Conservation (phyloP, 2,329 filamentous ascomycete species). For the Trichophyton verrucosum region DNA sequence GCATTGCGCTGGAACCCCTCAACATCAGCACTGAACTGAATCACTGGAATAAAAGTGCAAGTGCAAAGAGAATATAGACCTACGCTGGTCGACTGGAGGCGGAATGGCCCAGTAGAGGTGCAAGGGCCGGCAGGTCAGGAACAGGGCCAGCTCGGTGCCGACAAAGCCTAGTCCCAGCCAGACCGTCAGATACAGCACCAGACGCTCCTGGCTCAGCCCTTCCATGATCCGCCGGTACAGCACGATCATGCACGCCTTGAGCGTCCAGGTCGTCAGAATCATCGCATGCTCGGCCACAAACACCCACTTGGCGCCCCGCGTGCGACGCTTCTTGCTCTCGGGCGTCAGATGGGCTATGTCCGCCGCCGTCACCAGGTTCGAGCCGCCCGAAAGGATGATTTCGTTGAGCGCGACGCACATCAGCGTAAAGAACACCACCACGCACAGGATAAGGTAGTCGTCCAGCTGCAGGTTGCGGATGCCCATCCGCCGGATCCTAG, state of each 20-base stretch:
- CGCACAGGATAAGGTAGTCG: constrained; percentile 45
- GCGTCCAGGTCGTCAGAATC: constrained; percentile 42
- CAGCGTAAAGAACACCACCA: constrained; percentile 44
- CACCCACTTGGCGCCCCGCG: constrained; percentile 49
- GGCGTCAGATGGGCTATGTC: constrained; percentile 37
- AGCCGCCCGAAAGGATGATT: constrained; percentile 43
- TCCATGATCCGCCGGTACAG: constrained; percentile 42
- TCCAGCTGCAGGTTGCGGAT: constrained; percentile 42
- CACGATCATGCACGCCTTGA: constrained; percentile 43
- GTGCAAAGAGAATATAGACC: neutral
- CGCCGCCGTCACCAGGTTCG: constrained; percentile 46
- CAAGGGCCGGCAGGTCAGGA: constrained; percentile 38
- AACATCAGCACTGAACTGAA: constrained; percentile 20
- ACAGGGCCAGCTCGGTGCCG: constrained; percentile 38
- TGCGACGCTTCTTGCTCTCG: constrained; percentile 30
- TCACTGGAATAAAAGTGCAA: neutral
- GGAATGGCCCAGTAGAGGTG: constrained; percentile 23
- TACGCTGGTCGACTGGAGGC: neutral
- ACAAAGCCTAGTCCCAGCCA: constrained; percentile 39
- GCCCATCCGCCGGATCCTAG: constrained; percentile 33
- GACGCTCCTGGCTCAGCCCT: constrained; percentile 24
- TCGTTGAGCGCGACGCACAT: constrained; percentile 44
- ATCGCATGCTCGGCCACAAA: constrained; percentile 52
- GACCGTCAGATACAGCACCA: constrained; percentile 25
- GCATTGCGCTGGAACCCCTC: constrained; percentile 16